These are phyloP conservation scores for Xerocomellus chrysenteron DNA, from an alignment of 768 basidiomycete species.

Conservation along the genomic window DNA sequence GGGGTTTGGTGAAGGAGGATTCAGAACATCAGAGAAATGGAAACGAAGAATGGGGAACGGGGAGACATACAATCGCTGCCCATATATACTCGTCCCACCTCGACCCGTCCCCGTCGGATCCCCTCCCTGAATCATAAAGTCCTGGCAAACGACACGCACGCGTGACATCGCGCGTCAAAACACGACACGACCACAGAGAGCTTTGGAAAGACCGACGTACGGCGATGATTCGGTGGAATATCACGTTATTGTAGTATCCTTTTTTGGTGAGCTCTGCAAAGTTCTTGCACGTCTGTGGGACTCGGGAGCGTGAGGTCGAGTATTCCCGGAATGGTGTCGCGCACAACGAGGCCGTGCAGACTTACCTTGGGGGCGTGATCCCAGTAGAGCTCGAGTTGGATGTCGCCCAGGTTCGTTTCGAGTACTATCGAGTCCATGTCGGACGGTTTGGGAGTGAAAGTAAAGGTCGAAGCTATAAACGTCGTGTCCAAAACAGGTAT, in stretches of 20 bases:
- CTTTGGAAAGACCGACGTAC: constrained; percentile 37
- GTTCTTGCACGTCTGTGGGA: constrained; percentile 85
- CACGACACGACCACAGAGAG: not conserved
- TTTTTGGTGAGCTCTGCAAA: constrained; percentile 87
- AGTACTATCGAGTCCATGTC: constrained; percentile 58
- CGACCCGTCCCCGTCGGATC: constrained; percentile 95
- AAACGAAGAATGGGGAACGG: not conserved
- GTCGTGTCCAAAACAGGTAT: too few species aligned
- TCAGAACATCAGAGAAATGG: too few species aligned
- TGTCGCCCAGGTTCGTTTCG: constrained; percentile 82
- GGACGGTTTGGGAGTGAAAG: not conserved
- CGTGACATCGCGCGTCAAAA: not conserved
- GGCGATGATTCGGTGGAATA: constrained; percentile 90
- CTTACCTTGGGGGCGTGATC: constrained; percentile 77
- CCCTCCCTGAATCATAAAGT: constrained; percentile 97
- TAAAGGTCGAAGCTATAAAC: not conserved
- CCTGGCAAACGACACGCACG: constrained; percentile 42
- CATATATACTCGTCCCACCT: constrained; percentile 88
- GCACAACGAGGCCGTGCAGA: not conserved
- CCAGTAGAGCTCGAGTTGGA: constrained; percentile 92
- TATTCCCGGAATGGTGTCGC: not conserved
- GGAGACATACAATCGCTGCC: constrained; percentile 73
- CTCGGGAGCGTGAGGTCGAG: constrained; percentile 5
- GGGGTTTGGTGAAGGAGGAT: too few species aligned
- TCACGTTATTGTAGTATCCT: constrained; percentile 88